These are phyloP conservation scores for Rhodotorula sp. DNA, from an alignment of 1,284 basidiomycete genomes.

Conservation along the genomic window DNA sequence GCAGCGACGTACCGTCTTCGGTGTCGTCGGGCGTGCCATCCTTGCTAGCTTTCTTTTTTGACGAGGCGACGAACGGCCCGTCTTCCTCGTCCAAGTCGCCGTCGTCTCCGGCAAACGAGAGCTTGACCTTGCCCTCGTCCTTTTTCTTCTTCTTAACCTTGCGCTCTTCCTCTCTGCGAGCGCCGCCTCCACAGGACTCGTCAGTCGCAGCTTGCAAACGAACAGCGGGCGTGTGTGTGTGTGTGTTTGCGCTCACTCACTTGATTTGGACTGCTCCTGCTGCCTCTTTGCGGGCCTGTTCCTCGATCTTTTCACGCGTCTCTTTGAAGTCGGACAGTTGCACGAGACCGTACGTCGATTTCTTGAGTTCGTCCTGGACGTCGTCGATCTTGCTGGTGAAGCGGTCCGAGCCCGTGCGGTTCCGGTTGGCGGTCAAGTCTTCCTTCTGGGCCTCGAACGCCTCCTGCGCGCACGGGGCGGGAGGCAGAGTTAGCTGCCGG, in stretches of 20 bases:
- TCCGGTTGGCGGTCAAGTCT: conserved; percentile 59
- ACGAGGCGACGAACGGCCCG: conserved; percentile 17
- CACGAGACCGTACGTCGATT: conserved; percentile 90
- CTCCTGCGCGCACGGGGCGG: conserved; percentile 51
- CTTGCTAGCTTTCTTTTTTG: conserved; percentile 43
- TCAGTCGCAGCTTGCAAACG: conserved; percentile 47
- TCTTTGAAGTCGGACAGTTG: conserved; percentile 81
- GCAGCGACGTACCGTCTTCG: conserved; percentile 13
- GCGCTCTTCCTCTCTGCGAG: conserved; percentile 59
- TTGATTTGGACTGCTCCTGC: conserved; percentile 75
- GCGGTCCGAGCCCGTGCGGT: conserved; percentile 58
- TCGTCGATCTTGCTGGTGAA: conserved; percentile 94
- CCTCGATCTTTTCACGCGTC: conserved; percentile 81
- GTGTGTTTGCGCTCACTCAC: conserved; percentile 57
- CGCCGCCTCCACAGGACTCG: conserved; percentile 61
- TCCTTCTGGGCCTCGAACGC: conserved; percentile 87
- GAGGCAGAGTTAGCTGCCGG: neutral
- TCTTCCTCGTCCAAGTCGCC: conserved; percentile 47
- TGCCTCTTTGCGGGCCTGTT: conserved; percentile 84
- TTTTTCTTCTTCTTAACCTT: conserved; percentile 83
- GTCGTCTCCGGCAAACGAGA: conserved; percentile 67
- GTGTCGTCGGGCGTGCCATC: conserved; percentile 8
- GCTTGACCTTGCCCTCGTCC: conserved; percentile 69
- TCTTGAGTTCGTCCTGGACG: conserved; percentile 90
- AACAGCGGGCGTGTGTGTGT: neutral